Percentiles rank a stretch among this genome's conserved stretches.
Conservation (phyloP, 2,329 filamentous ascomycete genomes). For the Bertia moriformis region DNA sequence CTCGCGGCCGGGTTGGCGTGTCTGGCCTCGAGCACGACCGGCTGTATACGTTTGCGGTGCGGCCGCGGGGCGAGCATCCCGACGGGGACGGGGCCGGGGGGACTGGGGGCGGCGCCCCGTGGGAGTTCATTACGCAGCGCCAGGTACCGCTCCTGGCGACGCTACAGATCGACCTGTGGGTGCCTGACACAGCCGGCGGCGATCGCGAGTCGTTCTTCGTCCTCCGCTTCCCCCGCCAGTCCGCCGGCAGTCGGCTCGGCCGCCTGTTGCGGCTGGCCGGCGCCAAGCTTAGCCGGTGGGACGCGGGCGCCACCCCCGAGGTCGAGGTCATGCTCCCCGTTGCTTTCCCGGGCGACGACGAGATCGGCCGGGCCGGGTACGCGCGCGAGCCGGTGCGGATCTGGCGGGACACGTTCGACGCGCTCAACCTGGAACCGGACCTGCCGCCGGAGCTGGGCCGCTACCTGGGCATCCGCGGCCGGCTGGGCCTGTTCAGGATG, state of each 20-base stretch:
- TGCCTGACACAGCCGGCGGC: constrained; percentile 45
- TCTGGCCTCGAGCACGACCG: constrained; percentile 68
- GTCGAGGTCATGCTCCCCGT: constrained; percentile 55
- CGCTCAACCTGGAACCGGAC: constrained; percentile 41
- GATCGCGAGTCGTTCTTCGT: constrained; percentile 44
- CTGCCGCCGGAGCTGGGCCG: constrained; percentile 45
- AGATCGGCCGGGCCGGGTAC: constrained; percentile 46
- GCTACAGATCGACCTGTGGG: constrained; percentile 53
- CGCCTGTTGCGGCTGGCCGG: constrained; percentile 27
- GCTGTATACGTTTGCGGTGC: constrained; percentile 68
- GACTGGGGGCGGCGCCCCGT: constrained; percentile 29
- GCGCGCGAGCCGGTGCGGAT: constrained; percentile 44
- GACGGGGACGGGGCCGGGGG: constrained; percentile 16
- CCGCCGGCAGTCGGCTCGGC: constrained; percentile 28
- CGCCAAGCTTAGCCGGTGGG: constrained; percentile 34
- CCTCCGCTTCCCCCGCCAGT: constrained; percentile 49
- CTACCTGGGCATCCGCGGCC: constrained; percentile 53
- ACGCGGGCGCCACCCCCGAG: constrained; percentile 36
- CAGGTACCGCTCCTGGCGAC: constrained; percentile 58
- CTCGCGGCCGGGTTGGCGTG: constrained; percentile 44
- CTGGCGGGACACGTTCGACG: constrained; percentile 41
- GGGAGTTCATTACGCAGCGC: constrained; percentile 60
- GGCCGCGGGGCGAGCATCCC: constrained; percentile 4
- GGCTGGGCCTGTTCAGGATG: constrained; percentile 54
- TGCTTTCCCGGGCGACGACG: constrained; percentile 37